Evolutionary conservation across 192 early-diverging fungal genomes (phyloP).

Genomic region (Coemansia sp.): DNA sequence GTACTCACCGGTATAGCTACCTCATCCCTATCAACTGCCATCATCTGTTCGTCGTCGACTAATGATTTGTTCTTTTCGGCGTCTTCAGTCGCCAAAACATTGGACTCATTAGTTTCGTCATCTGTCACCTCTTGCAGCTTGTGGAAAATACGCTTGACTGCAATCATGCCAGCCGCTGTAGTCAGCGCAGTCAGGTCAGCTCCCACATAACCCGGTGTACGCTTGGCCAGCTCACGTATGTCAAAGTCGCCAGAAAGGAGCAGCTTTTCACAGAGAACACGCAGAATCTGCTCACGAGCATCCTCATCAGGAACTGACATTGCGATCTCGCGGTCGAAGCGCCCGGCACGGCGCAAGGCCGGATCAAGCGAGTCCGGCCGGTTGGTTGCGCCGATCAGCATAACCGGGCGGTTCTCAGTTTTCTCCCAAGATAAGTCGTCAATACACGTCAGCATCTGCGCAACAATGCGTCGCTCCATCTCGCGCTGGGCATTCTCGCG

Average conservation of each 20-base stretch:
- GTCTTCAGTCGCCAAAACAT: slow-evolving; percentile 2
- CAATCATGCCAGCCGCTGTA: slow-evolving; percentile 86
- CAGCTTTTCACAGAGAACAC: slow-evolving; percentile 57
- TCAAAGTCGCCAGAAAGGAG: slow-evolving; percentile 82
- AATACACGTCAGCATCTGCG: slow-evolving; percentile 94
- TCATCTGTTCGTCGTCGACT: background rate
- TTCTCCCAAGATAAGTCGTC: slow-evolving; percentile 92
- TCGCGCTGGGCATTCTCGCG: slow-evolving; percentile 74
- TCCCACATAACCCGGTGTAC: slow-evolving; percentile 97
- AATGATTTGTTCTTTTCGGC: background rate
- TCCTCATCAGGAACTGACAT: slow-evolving; percentile 90
- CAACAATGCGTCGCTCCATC: slow-evolving; percentile 95
- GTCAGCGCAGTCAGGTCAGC: slow-evolving; percentile 93
- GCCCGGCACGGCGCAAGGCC: slow-evolving; percentile 76
- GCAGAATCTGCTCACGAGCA: slow-evolving; percentile 65
- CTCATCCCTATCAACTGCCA: background rate
- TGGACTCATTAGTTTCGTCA: background rate
- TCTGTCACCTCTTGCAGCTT: slow-evolving; percentile 17
- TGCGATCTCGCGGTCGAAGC: slow-evolving; percentile 85
- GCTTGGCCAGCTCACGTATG: slow-evolving; percentile 70
- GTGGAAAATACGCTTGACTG: slow-evolving; percentile 72
- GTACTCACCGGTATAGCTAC: slow-evolving; percentile 17
- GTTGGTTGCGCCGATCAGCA: slow-evolving; percentile 91
- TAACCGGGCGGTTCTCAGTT: slow-evolving; percentile 78
- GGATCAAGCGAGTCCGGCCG: slow-evolving; percentile 84